These are phyloP conservation scores for Suhomyces terraborum DNA, from an alignment of 1,139 yeast genomes.

Conservation along the genomic window DNA sequence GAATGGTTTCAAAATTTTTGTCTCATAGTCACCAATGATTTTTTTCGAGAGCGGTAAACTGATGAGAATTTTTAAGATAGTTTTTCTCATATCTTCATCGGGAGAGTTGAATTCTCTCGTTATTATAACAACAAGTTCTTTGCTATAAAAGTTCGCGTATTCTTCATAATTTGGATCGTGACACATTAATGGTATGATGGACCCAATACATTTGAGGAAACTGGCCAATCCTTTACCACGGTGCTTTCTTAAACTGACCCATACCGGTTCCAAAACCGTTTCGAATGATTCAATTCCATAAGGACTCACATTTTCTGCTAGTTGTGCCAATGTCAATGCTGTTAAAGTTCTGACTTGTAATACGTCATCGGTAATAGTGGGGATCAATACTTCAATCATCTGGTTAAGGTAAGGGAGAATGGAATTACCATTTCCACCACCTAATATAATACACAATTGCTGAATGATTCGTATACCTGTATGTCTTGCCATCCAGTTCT, in stretches of 20 bases:
- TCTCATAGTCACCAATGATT: constrained; percentile 31
- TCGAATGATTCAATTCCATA: constrained; percentile 92
- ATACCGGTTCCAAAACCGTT: constrained; percentile 66
- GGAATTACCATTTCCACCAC: constrained; percentile 57
- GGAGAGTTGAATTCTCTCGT: constrained; percentile 77
- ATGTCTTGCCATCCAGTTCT: constrained; percentile 83
- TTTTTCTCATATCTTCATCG: constrained; percentile 85
- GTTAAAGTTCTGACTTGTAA: constrained; percentile 66
- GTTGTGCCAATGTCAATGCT: constrained; percentile 68
- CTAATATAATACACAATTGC: constrained; percentile 69
- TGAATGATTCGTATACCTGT: constrained; percentile 82
- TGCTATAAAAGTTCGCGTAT: constrained; percentile 75
- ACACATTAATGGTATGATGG: constrained; percentile 82
- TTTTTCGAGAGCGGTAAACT: constrained; percentile 36
- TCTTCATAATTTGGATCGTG: constrained; percentile 55
- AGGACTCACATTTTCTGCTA: constrained; percentile 88
- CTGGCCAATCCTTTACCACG: constrained; percentile 80
- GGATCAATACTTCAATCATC: constrained; percentile 60
- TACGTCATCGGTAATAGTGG: constrained; percentile 71
- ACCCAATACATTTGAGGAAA: constrained; percentile 77
- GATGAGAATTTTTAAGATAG: constrained; percentile 53
- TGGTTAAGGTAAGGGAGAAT: constrained; percentile 73
- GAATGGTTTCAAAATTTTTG: constrained; percentile 60
- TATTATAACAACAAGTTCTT: constrained; percentile 67
- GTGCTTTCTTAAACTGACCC: constrained; percentile 77